Evolutionary conservation across 2,329 filamentous ascomycete genomes (phyloP).

Genomic region (Pseudogymnoascus sp.): DNA sequence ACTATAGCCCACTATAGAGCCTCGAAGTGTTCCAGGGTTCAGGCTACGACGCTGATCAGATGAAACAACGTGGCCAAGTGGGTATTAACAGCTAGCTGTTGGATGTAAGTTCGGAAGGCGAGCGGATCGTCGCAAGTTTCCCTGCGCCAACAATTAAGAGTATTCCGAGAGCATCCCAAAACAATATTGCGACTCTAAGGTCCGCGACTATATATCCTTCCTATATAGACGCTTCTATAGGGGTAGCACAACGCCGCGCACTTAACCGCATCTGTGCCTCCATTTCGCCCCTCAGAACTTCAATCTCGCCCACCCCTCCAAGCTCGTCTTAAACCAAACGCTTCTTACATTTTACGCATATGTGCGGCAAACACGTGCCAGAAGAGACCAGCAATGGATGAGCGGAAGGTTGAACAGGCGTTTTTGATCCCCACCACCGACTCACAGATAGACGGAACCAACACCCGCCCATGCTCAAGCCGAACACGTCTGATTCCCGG

Average conservation of each 20-base stretch:
- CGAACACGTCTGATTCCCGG: not conserved
- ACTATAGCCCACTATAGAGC: not conserved
- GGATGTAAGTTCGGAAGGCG: not conserved
- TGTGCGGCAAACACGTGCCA: not conserved
- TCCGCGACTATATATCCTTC: not conserved
- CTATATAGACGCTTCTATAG: not conserved
- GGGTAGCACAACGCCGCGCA: not conserved
- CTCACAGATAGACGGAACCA: not conserved
- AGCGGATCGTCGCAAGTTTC: not conserved
- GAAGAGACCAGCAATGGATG: not conserved
- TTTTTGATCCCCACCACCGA: too few species aligned
- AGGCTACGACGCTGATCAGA: not conserved
- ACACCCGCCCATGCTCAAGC: not conserved
- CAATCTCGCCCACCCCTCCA: not conserved
- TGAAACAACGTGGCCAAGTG: not conserved
- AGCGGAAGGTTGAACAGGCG: not conserved
- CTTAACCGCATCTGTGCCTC: not conserved
- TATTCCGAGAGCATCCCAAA: not conserved
- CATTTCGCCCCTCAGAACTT: not conserved
- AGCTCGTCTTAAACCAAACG: not conserved
- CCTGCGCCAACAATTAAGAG: not conserved
- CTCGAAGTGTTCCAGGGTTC: not conserved
- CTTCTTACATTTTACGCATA: not conserved
- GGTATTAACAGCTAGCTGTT: not conserved
- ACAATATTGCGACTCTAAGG: not conserved